phyloP scores from a whole-genome alignment of 2,329 filamentous ascomycete species.

The Sarocladium brachiariae region DNA sequence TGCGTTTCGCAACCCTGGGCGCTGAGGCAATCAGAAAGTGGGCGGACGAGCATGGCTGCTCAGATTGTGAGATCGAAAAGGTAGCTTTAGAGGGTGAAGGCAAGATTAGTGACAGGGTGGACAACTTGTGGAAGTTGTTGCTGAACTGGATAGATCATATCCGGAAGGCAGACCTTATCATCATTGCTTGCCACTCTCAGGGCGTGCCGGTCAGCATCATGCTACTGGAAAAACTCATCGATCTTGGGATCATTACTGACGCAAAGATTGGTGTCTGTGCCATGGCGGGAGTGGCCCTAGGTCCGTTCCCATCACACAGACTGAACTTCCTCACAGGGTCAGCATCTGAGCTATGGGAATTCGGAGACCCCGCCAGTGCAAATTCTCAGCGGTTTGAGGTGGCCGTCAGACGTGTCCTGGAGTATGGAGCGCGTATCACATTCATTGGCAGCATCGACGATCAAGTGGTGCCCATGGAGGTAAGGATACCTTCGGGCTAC shows the following conservation, averaged over 20 bases:
- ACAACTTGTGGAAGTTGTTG: slow-evolving; percentile 88
- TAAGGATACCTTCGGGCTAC: slow-evolving; percentile 29
- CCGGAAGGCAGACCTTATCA: slow-evolving; percentile 76
- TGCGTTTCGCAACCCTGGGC: slow-evolving; percentile 84
- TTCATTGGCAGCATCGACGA: slow-evolving; percentile 96
- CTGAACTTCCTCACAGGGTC: slow-evolving; percentile 83
- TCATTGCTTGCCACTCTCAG: slow-evolving; percentile 92
- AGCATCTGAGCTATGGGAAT: slow-evolving; percentile 92
- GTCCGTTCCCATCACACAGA: slow-evolving; percentile 88
- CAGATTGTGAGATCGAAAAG: slow-evolving; percentile 80
- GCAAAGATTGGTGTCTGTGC: slow-evolving; percentile 80
- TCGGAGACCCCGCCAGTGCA: slow-evolving; percentile 71
- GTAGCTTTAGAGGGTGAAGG: slow-evolving; percentile 93
- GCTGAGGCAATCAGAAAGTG: slow-evolving; percentile 79
- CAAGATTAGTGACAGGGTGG: slow-evolving; percentile 80
- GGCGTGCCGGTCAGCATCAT: slow-evolving; percentile 92
- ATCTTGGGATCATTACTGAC: slow-evolving; percentile 74
- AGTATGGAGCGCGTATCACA: slow-evolving; percentile 74
- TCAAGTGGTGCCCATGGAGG: slow-evolving; percentile 88
- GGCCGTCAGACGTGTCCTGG: slow-evolving; percentile 65
- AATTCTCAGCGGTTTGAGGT: slow-evolving; percentile 77
- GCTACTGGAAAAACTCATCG: slow-evolving; percentile 85
- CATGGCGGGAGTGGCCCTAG: slow-evolving; percentile 86
- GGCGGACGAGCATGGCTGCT: slow-evolving; percentile 66
- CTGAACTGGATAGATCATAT: slow-evolving; percentile 94